Conservation (phyloP, 441 rosid genomes). For the Metrosideros polymorpha region DNA sequence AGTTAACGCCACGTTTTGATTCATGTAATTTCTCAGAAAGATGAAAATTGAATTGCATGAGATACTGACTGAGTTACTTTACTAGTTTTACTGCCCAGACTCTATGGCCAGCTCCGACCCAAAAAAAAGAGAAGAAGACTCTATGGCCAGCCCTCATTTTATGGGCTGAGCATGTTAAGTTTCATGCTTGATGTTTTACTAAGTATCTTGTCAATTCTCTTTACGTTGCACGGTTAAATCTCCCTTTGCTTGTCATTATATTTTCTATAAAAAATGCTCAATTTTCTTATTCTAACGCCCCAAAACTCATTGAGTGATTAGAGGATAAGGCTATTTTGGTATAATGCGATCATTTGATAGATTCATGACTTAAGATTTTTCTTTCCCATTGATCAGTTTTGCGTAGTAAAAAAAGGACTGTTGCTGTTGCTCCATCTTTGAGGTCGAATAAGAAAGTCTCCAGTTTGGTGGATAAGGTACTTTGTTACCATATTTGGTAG, state of each 20-base stretch:
- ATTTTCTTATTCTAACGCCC: neutral
- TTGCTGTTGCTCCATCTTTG: slow-evolving; percentile 59
- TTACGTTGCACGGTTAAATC: neutral
- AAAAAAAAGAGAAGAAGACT: too few species aligned
- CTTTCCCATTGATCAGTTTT: slow-evolving; percentile 24
- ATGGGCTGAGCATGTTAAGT: neutral
- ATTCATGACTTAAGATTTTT: neutral
- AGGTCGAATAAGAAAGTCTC: slow-evolving; percentile 92
- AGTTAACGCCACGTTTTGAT: neutral
- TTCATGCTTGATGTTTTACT: neutral
- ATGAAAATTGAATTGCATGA: neutral
- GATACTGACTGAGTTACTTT: neutral
- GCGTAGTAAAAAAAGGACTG: slow-evolving; percentile 68
- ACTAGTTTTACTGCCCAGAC: neutral
- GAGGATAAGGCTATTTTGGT: neutral
- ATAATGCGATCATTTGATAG: neutral
- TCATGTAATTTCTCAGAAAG: neutral
- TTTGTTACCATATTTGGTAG: neutral
- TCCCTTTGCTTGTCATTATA: neutral
- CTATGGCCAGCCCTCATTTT: neutral
- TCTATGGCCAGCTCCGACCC: neutral
- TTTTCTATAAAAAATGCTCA: neutral
- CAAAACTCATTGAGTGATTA: neutral
- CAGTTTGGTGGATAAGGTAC: slow-evolving; percentile 91
- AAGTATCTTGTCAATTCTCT: neutral